Base-by-base conservation (phyloP, 1,139 yeast genomes). In the Hyphopichia fennica region DNA sequence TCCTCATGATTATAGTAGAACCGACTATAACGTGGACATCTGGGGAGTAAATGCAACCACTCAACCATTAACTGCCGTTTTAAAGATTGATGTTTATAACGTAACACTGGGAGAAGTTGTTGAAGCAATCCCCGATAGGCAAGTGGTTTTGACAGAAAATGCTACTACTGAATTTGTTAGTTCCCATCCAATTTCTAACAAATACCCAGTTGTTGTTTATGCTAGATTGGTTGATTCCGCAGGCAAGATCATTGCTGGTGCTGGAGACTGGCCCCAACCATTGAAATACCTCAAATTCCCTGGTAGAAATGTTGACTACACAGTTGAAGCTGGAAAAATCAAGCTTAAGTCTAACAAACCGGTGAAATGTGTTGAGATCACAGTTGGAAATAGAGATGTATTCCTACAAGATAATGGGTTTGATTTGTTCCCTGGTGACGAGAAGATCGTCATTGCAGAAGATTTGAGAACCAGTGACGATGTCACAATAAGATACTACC, bases 181-280 rank as follows among this genome's bases (percentile, higher is more conserved):
- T 32, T 46, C 46, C 25, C 37, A 45, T 30, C 42, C 45, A 9
- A 43, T 59, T 9, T 36, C 57, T 13, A 45, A 53, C 22, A 51
- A 54, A 3, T 34, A 44, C 14, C 57, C 57, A 9, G 51, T 55
- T 2, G 66, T 58, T 3, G 56, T 62, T 11, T 52, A 54, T 44
- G 45, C 53, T 40, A 41, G 59, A 34, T 42, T 58, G 34, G 46
- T 54, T 3, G 35, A 43, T 22, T 38, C 40, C 16, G 37, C 52
- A 10, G 56, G 53, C 8, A 25, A 46, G 4, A 46, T 60, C 7
- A 41, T 72, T 16, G 63, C 72, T 9, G 53, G 67, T 40, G 66
- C 70, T 8, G 61, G 65, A 11, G 79, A 75, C 48, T 77, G 82
- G 81, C 81, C 82, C 2, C 80, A 77, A 50, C 82, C 82, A 13